Evolutionary conservation across 345 rosid genomes (phyloP), one percentile per base, ranked within the genome.

Genomic region (Hibiscus trionum): DNA sequence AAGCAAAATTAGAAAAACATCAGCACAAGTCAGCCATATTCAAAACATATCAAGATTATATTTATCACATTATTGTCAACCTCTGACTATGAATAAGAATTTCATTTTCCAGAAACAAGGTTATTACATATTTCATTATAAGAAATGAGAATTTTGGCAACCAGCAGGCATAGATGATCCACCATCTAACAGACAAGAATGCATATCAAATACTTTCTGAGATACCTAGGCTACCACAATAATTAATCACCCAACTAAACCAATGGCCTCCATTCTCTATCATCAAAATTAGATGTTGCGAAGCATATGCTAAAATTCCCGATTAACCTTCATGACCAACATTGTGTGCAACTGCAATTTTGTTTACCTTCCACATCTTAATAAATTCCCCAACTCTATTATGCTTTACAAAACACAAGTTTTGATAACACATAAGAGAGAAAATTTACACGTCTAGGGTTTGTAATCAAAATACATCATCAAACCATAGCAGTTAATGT

Each of bases 21-120:
- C 64, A 37, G 39, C 9, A 61, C 58, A 70, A 74, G 39, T 71
- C 16, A 9, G 72, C 21, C 55, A 29, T 55, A 62, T 11, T 49
- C 60, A 17, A 50, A 62, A 47, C 11, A 73, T 6, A 70, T 11
- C 35, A 12, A 4, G 17, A 19, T 56, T 56, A 39, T 33, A 37
- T 42, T 64, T 12, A 66, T 44, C 55, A 44, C 49, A 44, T 44
- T 6, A 65, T 17, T 4, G 10, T 19, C 69, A 11, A 2, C 56
- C 57, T 46, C 37, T 7, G 15, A 24, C 21, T 46, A 46, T 66
- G 21, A 46, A 46, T 26, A n/a, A 47, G 2, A 46, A 14, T 47
- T 24, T 5, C 12, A 12, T 12, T 44, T 47, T 47, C 24, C 55
- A 8, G 17, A 49, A 66, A 47, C 42, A 1, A 15, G 58, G 39